Evolutionary conservation across 108 stramenopile genomes (phyloP).

Genomic region (Epithemia pelagica): DNA sequence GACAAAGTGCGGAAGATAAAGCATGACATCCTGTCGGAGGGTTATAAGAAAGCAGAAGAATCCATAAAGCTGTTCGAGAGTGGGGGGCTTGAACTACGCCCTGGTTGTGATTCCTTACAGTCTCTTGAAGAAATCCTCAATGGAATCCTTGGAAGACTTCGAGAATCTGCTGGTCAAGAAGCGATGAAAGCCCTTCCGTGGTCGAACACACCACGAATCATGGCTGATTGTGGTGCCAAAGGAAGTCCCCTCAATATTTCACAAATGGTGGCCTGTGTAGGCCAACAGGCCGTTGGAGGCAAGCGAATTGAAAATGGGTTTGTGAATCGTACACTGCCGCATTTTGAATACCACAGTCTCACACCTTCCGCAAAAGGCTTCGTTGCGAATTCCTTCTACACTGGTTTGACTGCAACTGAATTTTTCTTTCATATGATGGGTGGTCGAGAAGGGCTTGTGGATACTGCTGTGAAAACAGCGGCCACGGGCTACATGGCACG

Average conservation of each 20-base stretch:
- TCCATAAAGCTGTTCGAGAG: constrained; percentile 81
- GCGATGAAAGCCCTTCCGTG: constrained; percentile 88
- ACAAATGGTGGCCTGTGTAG: constrained; percentile 99
- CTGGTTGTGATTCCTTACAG: constrained; percentile 93
- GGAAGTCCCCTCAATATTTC: constrained; percentile 96
- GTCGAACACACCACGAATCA: constrained; percentile 88
- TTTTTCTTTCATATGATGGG: constrained; percentile 99
- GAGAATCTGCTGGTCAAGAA: constrained; percentile 91
- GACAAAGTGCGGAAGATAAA: constrained; percentile 63
- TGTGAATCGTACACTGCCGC: constrained; percentile 90
- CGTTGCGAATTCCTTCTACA: constrained; percentile 93
- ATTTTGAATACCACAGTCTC: constrained; percentile 81
- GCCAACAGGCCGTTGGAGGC: constrained; percentile 98
- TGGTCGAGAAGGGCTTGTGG: constrained; percentile 97
- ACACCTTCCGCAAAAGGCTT: constrained; percentile 96
- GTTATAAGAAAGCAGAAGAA: constrained; percentile 74
- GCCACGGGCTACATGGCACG: constrained; percentile 99
- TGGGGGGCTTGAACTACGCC: constrained; percentile 83
- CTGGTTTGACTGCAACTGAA: constrained; percentile 97
- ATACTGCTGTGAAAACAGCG: constrained; percentile 99
- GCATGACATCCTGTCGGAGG: constrained; percentile 69
- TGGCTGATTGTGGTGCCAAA: constrained; percentile 99
- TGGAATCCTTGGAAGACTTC: constrained; percentile 88
- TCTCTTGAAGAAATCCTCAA: constrained; percentile 96
- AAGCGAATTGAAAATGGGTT: constrained; percentile 97